These are phyloP conservation scores for Euphrasia confusa DNA, from an alignment of 257 asterid species.

Conservation along the genomic window DNA sequence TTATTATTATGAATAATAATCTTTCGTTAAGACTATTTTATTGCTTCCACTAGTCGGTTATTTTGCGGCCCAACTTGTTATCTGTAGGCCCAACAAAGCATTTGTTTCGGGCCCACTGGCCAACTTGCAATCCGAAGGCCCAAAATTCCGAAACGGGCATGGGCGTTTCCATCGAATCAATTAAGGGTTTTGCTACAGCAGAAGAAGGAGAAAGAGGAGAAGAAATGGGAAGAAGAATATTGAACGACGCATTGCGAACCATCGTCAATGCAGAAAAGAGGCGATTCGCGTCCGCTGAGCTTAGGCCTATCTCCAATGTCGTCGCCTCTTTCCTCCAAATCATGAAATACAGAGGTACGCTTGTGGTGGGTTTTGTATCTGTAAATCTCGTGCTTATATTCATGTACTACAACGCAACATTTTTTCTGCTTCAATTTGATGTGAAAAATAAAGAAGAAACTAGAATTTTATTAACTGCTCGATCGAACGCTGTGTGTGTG, in stretches of 20 bases:
- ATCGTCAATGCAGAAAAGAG: conserved; percentile 90
- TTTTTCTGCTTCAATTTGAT: too few species aligned
- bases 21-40: too few species aligned
- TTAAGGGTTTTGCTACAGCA: conserved; percentile 31
- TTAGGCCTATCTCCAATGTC: conserved; percentile 70
- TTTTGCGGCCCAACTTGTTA: too few species aligned
- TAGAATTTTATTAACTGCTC: too few species aligned
- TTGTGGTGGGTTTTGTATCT: not conserved
- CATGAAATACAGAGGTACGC: conserved; percentile 85
- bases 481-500: too few species aligned
- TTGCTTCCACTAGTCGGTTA: too few species aligned
- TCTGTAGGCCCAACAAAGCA: too few species aligned
- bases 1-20: too few species aligned
- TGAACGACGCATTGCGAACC: conserved; percentile 80
- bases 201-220: conserved; percentile 3
- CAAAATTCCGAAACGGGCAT: not conserved
- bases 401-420: too few species aligned
- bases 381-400: not conserved
- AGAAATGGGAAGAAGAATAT: conserved; percentile 78
- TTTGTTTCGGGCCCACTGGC: too few species aligned
- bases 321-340: conserved; percentile 83
- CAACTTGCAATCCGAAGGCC: not conserved
- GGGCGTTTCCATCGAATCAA: not conserved
- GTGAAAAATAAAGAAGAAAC: too few species aligned
- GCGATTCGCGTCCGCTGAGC: conserved; percentile 82